Evolutionary conservation across 208 protist genomes (phyloP).

Genomic region (Crithidia expoeki): DNA sequence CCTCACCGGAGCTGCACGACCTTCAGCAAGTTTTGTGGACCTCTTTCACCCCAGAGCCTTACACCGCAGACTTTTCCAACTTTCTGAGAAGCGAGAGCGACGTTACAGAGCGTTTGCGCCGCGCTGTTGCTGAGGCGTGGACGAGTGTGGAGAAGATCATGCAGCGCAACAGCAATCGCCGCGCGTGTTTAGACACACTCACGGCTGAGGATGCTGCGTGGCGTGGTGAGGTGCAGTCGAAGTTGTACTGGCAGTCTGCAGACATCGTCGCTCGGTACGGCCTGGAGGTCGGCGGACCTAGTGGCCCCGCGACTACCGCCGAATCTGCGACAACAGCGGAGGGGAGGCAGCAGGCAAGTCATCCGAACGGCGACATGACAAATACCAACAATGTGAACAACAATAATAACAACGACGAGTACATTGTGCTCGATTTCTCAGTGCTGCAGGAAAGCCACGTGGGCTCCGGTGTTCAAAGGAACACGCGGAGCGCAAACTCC

Average conservation of each 20-base stretch:
- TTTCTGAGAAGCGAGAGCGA: slow-evolving; percentile 33
- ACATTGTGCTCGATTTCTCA: slow-evolving; percentile 43
- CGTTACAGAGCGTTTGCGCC: slow-evolving; percentile 34
- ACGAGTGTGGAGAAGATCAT: slow-evolving; percentile 55
- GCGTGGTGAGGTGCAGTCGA: slow-evolving; percentile 27
- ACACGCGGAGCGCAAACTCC: neutral
- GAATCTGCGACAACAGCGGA: neutral
- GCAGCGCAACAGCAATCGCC: slow-evolving; percentile 50
- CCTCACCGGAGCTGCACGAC: neutral
- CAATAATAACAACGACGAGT: neutral
- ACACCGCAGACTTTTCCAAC: slow-evolving; percentile 11
- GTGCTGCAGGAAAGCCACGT: slow-evolving; percentile 12
- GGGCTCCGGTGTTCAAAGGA: neutral
- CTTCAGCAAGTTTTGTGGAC: slow-evolving; percentile 31
- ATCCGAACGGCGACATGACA: too few species aligned
- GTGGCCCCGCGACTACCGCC: neutral
- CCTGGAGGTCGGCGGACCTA: slow-evolving; percentile 36
- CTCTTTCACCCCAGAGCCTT: slow-evolving; percentile 42
- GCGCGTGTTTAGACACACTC: slow-evolving; percentile 22
- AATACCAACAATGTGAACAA: too few species aligned
- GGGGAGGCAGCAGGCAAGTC: too few species aligned
- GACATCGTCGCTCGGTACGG: slow-evolving; percentile 51
- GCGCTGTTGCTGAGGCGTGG: slow-evolving; percentile 53
- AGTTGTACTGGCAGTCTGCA: slow-evolving; percentile 63
- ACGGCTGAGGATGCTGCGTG: slow-evolving; percentile 28